phyloP scores from a whole-genome alignment of 495 filamentous ascomycete genomes.

The Neurospora sp. region DNA sequence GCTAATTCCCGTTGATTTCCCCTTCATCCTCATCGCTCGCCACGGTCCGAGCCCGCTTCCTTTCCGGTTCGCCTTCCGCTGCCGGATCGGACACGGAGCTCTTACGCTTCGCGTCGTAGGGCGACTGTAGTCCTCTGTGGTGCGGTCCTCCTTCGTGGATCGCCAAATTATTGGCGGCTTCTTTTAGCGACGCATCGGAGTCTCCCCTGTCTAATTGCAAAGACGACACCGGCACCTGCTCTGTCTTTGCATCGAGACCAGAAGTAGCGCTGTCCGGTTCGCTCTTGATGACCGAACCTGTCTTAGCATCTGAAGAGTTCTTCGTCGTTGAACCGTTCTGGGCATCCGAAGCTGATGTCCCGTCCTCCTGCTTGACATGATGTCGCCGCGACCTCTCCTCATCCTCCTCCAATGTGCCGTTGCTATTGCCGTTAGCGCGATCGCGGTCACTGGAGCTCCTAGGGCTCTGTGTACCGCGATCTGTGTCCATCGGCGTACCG shows the following conservation, averaged over 20 bases:
- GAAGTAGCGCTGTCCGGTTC: neutral
- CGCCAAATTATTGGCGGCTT: constrained; percentile 34
- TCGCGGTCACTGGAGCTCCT: neutral
- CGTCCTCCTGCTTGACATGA: neutral
- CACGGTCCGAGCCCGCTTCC: constrained; percentile 15
- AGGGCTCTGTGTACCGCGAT: constrained; percentile 23
- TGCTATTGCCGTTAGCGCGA: neutral
- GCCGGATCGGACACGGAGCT: constrained; percentile 14
- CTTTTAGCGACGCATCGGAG: constrained; percentile 36
- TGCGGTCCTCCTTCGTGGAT: constrained; percentile 24
- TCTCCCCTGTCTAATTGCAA: constrained; percentile 27
- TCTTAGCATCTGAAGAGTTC: neutral
- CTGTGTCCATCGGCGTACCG: constrained; percentile 10
- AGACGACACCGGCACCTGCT: constrained; percentile 1
- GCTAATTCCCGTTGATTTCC: constrained; percentile 8
- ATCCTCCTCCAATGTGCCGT: neutral
- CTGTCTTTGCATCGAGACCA: neutral
- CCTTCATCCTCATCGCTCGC: constrained; percentile 16
- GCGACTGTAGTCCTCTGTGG: constrained; percentile 18
- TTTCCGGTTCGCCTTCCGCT: constrained; percentile 15
- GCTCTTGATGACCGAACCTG: constrained; percentile 6
- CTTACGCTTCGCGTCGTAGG: constrained; percentile 21
- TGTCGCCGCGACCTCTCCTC: neutral
- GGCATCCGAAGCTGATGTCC: neutral
- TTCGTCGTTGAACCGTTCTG: neutral